Evolutionary conservation across 208 protist genomes (phyloP).

Genomic region (Phytomonas francai): DNA sequence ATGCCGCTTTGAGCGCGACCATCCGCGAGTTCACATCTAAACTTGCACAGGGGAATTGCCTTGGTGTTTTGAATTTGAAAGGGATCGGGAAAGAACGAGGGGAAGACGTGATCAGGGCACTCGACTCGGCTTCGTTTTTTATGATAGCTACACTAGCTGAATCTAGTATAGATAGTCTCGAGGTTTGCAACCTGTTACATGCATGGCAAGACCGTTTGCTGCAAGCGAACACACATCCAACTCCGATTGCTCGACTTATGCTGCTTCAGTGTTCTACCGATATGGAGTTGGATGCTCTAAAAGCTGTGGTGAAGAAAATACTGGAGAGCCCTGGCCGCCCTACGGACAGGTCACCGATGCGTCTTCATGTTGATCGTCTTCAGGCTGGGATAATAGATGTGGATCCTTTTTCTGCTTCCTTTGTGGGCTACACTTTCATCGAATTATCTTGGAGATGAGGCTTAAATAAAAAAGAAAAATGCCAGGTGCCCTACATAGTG

Average conservation of each 20-base stretch:
- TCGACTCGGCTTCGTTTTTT: background rate
- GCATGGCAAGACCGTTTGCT: background rate
- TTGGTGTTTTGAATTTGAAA: background rate
- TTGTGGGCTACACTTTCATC: constrained; percentile 41
- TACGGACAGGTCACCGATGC: background rate
- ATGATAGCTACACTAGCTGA: background rate
- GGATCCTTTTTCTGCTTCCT: constrained; percentile 47
- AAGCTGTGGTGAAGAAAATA: background rate
- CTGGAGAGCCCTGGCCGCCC: background rate
- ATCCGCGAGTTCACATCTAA: background rate
- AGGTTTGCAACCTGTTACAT: background rate
- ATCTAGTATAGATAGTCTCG: background rate
- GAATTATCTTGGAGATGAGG: constrained; percentile 9
- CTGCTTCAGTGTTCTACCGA: constrained; percentile 13
- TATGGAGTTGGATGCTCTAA: constrained; percentile 4
- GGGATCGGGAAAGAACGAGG: background rate
- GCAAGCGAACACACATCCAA: background rate
- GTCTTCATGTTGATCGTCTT: constrained; percentile 8
- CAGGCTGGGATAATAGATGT: constrained; percentile 53
- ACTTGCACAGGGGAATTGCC: background rate
- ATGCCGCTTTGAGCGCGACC: background rate
- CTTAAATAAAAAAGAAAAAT: background rate
- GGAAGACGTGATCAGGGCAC: background rate
- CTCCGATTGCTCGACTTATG: constrained; percentile 6
- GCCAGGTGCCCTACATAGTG: background rate